Percentiles rank a stretch among this genome's conserved stretches.
phyloP scores from a whole-genome alignment of 306 rosid genomes.

The Cicer chorassanicum region DNA sequence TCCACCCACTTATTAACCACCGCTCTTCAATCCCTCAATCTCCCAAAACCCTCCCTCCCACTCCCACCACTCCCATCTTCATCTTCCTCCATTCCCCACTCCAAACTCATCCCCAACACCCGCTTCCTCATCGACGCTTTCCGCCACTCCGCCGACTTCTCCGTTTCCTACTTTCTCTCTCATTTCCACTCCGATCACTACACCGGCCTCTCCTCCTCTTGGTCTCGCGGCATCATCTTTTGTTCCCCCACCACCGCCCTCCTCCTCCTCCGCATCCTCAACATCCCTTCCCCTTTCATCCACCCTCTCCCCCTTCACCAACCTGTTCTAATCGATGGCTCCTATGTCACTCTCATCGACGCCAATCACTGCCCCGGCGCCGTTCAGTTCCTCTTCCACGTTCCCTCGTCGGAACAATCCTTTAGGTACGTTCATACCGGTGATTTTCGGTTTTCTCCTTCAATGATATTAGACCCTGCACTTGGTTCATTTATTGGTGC shows the following conservation, averaged over 20 bases:
- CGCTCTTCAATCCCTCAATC: slow-evolving; percentile 53
- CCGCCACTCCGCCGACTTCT: slow-evolving; percentile 62
- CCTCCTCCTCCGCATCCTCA: slow-evolving; percentile 62
- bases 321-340: slow-evolving; percentile 58
- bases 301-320: slow-evolving; percentile 58
- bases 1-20: slow-evolving; percentile 58
- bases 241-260: slow-evolving; percentile 70
- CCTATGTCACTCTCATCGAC: slow-evolving; percentile 60
- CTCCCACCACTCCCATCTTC: slow-evolving; percentile 2
- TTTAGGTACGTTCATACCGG: slow-evolving; percentile 85
- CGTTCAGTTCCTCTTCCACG: slow-evolving; percentile 73
- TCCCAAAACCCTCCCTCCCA: slow-evolving; percentile 35
- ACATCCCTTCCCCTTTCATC: slow-evolving; percentile 55
- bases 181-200: slow-evolving; percentile 97
- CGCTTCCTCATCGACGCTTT: slow-evolving; percentile 86
- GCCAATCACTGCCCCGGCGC: slow-evolving; percentile 97
- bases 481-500: slow-evolving; percentile 60
- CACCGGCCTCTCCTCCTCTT: slow-evolving; percentile 66
- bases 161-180: slow-evolving; percentile 84
- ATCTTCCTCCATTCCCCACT: slow-evolving; percentile 57
- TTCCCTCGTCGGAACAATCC: neutral
- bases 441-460: slow-evolving; percentile 70
- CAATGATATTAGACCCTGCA: slow-evolving; percentile 55
- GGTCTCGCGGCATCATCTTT: slow-evolving; percentile 77
- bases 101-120: slow-evolving; percentile 79